Base-by-base conservation (phyloP, 2,329 filamentous ascomycete genomes). In the Fusarium cyanostomum region DNA sequence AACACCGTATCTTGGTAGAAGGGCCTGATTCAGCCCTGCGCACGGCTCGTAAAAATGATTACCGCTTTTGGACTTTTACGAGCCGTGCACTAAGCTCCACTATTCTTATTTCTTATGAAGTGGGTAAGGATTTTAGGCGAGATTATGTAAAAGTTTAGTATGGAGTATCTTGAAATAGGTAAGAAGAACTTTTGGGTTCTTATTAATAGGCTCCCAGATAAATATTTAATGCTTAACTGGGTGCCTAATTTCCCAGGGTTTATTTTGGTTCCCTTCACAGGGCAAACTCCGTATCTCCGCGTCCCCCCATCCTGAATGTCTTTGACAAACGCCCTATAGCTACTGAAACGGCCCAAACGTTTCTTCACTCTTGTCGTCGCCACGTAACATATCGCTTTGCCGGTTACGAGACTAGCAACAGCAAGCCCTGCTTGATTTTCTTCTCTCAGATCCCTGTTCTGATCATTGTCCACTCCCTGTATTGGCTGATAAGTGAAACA, bases 41-140 rank as follows among this genome's bases (percentile, higher is more conserved):
- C 56, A 46, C 31, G 26, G 52, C 35, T 58, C 59, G 59, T 63
- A 63, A 59, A 37, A 26, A 37, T 30, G 53, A 63, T 63, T 63
- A 44, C 59, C 46, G 38, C 8, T 63, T 63, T 54, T 26, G 59
- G 59, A 28, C 6, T 34, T 49, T 59, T 62, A 62, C 59, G 59
- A 62, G 34, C 39, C 21, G 21, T 21, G 21, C 21, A 21, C 4
- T 6, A 21, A 21, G 34, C 9, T 30, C 58, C 58, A 62, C 57
- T 24, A n/a, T 51, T 37, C 24, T 37, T 42, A 27, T 21, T 4
- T 21, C 21, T 21, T 21, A 21, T 6, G 4, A 21, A 4, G 6
- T 21, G 21, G 21, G 21, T 21, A 21, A 21, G 21, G 21, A 21
- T 21, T 21, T 21, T 21, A 21, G 6, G 21, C 21, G 21, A 21